phyloP scores from a whole-genome alignment of 2,329 filamentous ascomycete genomes.

The Capronia americana region DNA sequence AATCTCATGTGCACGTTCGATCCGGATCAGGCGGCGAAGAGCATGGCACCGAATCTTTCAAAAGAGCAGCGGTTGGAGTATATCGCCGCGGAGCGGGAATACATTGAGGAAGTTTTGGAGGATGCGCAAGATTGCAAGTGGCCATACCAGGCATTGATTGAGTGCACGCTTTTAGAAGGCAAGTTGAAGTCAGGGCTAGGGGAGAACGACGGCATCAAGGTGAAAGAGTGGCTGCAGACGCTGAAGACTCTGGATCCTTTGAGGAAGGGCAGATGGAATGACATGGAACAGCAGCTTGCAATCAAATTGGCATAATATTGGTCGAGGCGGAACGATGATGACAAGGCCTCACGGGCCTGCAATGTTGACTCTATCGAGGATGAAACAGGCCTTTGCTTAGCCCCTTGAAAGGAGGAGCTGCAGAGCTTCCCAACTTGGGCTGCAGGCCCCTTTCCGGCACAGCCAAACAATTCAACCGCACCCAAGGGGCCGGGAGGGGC shows the following conservation, averaged over 20 bases:
- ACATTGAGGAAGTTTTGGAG: conserved; percentile 70
- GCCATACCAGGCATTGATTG: conserved; percentile 85
- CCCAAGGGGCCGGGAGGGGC: conserved; percentile 2
- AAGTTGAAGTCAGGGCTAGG: conserved; percentile 50
- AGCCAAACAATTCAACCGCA: conserved; percentile 13
- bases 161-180: conserved; percentile 70
- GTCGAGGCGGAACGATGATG: not conserved
- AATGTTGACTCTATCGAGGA: not conserved
- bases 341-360: conserved; percentile 2
- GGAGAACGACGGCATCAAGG: conserved; percentile 53
- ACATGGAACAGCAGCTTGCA: conserved; percentile 60
- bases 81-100: conserved; percentile 73
- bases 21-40: conserved; percentile 56
- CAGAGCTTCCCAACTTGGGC: conserved; percentile 1
- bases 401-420: conserved; percentile 8
- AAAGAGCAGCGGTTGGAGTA: conserved; percentile 68
- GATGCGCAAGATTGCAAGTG: conserved; percentile 79
- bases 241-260: conserved; percentile 75
- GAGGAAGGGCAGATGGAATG: conserved; percentile 75
- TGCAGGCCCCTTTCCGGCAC: conserved; percentile 13
- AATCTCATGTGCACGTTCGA: conserved; percentile 76
- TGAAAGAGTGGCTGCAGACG: conserved; percentile 66
- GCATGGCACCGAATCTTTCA: conserved; percentile 70
- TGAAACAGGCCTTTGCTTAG: not conserved
- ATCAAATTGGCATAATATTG: not conserved